Evolutionary conservation across 2,329 filamentous ascomycete genomes (phyloP).

Genomic region (Trichoderma asperellum): DNA sequence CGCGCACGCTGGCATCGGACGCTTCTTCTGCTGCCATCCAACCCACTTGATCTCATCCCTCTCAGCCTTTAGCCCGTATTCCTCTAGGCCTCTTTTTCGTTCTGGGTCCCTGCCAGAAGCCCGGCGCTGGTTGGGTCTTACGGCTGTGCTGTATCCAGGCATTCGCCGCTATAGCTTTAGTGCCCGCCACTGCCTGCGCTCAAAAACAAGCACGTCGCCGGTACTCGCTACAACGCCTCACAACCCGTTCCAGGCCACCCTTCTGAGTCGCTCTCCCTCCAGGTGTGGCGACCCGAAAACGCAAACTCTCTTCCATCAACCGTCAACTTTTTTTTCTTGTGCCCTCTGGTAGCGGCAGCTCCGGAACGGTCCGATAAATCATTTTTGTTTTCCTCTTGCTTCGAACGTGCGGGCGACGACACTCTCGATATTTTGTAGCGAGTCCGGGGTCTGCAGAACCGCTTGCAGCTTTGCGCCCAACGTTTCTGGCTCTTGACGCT

Average conservation of each 20-base stretch:
- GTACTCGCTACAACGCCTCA: neutral
- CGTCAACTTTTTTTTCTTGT: conserved; percentile 6
- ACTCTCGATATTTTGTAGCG: neutral
- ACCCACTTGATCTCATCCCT: neutral
- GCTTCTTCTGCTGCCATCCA: neutral
- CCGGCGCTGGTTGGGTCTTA: conserved; percentile 9
- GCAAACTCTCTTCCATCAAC: conserved; percentile 15
- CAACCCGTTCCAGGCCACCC: neutral
- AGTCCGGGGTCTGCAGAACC: neutral
- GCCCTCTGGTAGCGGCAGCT: conserved; percentile 25
- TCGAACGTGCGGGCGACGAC: neutral
- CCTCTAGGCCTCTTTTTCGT: neutral
- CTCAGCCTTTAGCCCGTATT: neutral
- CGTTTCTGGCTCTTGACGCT: conserved; percentile 1
- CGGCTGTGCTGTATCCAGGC: conserved; percentile 2
- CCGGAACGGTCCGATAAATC: conserved; percentile 18
- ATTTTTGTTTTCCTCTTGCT: conserved; percentile 3
- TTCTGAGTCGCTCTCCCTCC: conserved; percentile 17
- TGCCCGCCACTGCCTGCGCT: conserved; percentile 5
- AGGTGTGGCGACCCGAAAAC: conserved; percentile 18
- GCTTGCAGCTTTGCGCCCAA: neutral
- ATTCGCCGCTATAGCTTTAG: conserved; percentile 10
- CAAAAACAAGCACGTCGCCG: neutral
- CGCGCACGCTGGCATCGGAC: conserved; percentile 13
- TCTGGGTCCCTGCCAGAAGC: conserved; percentile 19